A percentile compares a stretch with the other conserved stretches of the same genome.
Evolutionary conservation across 2,329 filamentous ascomycete genomes (phyloP).

Genomic region (Calycina herbarum): DNA sequence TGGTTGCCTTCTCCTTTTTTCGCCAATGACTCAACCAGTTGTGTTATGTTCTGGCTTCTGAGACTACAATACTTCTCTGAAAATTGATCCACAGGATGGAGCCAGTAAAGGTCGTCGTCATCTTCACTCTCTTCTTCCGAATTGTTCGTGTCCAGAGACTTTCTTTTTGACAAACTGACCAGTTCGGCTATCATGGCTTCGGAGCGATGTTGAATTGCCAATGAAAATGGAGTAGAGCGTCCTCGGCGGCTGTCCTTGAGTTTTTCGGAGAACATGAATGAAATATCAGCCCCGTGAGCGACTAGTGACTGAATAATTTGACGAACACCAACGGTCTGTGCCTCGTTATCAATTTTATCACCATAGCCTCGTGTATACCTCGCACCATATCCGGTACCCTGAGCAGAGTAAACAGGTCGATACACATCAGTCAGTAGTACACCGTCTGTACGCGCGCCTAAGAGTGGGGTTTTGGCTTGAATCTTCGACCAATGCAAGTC

Average conservation of each 20-base stretch:
- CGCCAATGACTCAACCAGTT: too few species aligned
- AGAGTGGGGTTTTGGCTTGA: background rate
- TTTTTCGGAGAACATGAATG: slow-evolving; percentile 11
- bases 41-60: too few species aligned
- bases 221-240: background rate
- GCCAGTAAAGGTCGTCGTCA: background rate
- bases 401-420: too few species aligned
- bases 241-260: background rate
- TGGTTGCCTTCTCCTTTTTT: too few species aligned
- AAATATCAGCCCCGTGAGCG: slow-evolving; percentile 18
- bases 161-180: slow-evolving; percentile 2
- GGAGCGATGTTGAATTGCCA: slow-evolving; percentile 14
- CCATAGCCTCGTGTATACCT: too few species aligned
- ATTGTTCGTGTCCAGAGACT: background rate
- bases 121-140: slow-evolving; percentile 7
- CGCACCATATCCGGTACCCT: too few species aligned
- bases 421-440: too few species aligned
- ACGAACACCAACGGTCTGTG: slow-evolving; percentile 10
- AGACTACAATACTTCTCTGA: background rate
- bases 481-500: background rate
- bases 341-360: too few species aligned
- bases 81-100: background rate
- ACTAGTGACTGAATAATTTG: slow-evolving; percentile 20
- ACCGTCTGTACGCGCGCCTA: too few species aligned
- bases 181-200: slow-evolving; percentile 21